phyloP scores from a whole-genome alignment of 2,329 filamentous ascomycete genomes.

The Aspergillus glaucus region DNA sequence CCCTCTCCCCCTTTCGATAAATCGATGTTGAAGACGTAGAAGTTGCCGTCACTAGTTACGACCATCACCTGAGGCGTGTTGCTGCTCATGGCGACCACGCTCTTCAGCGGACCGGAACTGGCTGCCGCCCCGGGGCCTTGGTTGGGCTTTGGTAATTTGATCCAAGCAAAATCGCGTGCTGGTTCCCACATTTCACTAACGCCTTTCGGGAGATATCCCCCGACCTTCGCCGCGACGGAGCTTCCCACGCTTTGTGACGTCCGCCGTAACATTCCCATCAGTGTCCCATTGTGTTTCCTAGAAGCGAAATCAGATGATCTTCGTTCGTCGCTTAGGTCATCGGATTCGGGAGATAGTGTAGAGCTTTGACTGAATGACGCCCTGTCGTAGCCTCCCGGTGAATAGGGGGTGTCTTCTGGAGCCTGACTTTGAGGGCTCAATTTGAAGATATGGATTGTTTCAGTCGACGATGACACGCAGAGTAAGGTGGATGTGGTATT shows the following conservation, averaged over 20 bases:
- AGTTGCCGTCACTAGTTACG: slow-evolving; percentile 89
- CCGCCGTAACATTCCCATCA: slow-evolving; percentile 84
- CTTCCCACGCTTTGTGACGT: slow-evolving; percentile 92
- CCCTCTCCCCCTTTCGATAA: slow-evolving; percentile 93
- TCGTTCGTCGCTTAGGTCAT: slow-evolving; percentile 24
- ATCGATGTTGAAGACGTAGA: slow-evolving; percentile 93
- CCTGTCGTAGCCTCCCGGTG: slow-evolving; percentile 19
- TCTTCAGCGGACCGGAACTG: slow-evolving; percentile 59
- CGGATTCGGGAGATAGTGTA: slow-evolving; percentile 22
- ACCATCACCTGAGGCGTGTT: slow-evolving; percentile 96
- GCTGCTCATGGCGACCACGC: slow-evolving; percentile 95
- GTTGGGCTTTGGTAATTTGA: slow-evolving; percentile 70
- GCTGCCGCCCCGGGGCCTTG: slow-evolving; percentile 31
- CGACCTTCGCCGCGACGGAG: slow-evolving; percentile 79
- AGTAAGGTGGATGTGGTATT: slow-evolving; percentile 89
- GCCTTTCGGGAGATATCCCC: slow-evolving; percentile 84
- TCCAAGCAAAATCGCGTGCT: slow-evolving; percentile 88
- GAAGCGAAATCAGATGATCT: slow-evolving; percentile 29
- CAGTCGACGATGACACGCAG: slow-evolving; percentile 91
- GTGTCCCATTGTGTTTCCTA: slow-evolving; percentile 61
- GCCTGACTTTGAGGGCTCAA: slow-evolving; percentile 45
- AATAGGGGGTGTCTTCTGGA: slow-evolving; percentile 21
- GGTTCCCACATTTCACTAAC: slow-evolving; percentile 99
- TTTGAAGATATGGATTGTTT: slow-evolving; percentile 95
- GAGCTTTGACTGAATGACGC: slow-evolving; percentile 21